Conservation (phyloP, 2,329 filamentous ascomycete genomes). For the Penicillium olsonii region DNA sequence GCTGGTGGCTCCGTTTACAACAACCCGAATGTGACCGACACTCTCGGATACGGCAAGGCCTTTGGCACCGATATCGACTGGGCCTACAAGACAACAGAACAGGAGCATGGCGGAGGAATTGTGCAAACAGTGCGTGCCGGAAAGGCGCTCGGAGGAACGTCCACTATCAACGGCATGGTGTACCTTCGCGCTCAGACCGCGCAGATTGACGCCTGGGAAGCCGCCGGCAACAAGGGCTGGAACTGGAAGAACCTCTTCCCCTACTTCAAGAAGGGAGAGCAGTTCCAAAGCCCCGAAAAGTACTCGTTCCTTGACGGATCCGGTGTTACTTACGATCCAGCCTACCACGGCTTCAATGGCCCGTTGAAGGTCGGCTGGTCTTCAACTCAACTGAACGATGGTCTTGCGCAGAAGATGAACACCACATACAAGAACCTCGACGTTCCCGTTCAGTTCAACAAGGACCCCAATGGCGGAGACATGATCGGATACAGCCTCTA, state of each 20-base stretch:
- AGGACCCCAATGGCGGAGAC: slow-evolving; percentile 46
- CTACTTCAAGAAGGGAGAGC: slow-evolving; percentile 32
- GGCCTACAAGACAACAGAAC: slow-evolving; percentile 41
- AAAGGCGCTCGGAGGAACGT: slow-evolving; percentile 47
- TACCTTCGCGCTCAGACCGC: slow-evolving; percentile 38
- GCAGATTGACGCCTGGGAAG: slow-evolving; percentile 42
- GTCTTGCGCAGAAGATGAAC: slow-evolving; percentile 19
- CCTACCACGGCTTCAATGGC: slow-evolving; percentile 29
- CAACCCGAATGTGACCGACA: slow-evolving; percentile 32
- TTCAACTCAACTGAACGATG: slow-evolving; percentile 20
- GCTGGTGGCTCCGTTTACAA: slow-evolving; percentile 28
- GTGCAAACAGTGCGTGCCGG: slow-evolving; percentile 39
- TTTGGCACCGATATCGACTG: slow-evolving; percentile 43
- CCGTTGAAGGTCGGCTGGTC: slow-evolving; percentile 30
- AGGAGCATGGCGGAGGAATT: slow-evolving; percentile 36
- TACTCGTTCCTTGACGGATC: slow-evolving; percentile 18
- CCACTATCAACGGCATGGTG: slow-evolving; percentile 46
- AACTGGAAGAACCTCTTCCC: slow-evolving; percentile 33
- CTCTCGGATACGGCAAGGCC: slow-evolving; percentile 23
- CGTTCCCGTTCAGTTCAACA: slow-evolving; percentile 38
- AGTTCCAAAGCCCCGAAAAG: slow-evolving; percentile 22
- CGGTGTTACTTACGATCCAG: slow-evolving; percentile 26
- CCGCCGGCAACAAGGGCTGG: slow-evolving; percentile 32
- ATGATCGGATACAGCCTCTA: slow-evolving; percentile 49
- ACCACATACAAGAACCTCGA: slow-evolving; percentile 32